These are phyloP conservation scores for Fusarium nodosum DNA, from an alignment of 2,329 filamentous ascomycete species.

Conservation along the genomic window DNA sequence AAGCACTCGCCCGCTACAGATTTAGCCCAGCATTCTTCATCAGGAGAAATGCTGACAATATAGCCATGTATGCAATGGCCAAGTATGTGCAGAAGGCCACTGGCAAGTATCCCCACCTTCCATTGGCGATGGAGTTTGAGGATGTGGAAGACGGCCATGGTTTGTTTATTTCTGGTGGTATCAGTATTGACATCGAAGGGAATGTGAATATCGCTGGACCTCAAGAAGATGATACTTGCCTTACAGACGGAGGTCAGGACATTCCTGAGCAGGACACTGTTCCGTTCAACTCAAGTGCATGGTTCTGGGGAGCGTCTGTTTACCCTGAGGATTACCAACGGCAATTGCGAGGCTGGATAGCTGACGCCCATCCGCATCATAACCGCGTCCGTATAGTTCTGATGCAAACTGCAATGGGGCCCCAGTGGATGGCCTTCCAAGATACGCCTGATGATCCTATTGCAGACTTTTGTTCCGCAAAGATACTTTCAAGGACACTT, in stretches of 20 bases:
- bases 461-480: neutral
- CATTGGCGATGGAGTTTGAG: neutral
- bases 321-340: conserved; percentile 4
- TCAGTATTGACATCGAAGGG: neutral
- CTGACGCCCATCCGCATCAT: neutral
- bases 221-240: neutral
- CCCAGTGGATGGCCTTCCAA: neutral
- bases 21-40: neutral
- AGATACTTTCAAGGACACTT: neutral
- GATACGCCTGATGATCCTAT: neutral
- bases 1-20: neutral
- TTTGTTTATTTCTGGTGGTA: neutral
- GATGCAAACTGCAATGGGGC: neutral
- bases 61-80: conserved; percentile 4
- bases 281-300: neutral
- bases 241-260: neutral
- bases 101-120: conserved; percentile 7
- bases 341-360: neutral
- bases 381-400: neutral
- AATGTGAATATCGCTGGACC: neutral
- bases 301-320: too few relatives aligned
- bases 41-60: neutral
- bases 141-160: neutral
- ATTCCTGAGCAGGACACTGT: neutral
- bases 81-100: neutral